Evolutionary conservation across 208 protist genomes (phyloP).

Genomic region (Phytomonas francai): DNA sequence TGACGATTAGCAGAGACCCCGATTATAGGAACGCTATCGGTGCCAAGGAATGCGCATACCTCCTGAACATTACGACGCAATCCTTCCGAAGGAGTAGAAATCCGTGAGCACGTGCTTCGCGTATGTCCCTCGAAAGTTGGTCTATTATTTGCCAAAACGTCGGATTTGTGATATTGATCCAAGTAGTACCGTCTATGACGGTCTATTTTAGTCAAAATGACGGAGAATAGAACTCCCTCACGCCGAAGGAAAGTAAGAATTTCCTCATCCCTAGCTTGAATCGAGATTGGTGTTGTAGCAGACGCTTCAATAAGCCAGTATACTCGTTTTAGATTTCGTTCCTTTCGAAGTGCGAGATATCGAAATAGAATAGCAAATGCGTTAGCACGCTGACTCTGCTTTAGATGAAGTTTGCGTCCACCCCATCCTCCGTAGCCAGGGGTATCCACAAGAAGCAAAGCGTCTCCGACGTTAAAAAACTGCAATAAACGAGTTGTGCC

Average conservation of each 20-base stretch:
- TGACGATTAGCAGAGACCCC: conserved; percentile 51
- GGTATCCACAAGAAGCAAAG: conserved; percentile 77
- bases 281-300: conserved; percentile 21
- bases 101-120: neutral
- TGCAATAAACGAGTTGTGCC: conserved; percentile 75
- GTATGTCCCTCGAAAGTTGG: neutral
- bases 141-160: conserved; percentile 22
- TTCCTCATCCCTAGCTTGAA: conserved; percentile 75
- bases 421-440: conserved; percentile 85
- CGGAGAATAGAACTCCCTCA: conserved; percentile 73
- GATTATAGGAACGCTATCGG: conserved; percentile 56
- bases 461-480: conserved; percentile 89
- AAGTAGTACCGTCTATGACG: conserved; percentile 40
- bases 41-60: conserved; percentile 65
- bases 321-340: conserved; percentile 65
- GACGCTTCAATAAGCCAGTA: conserved; percentile 82
- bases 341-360: conserved; percentile 76
- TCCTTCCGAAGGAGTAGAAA: conserved; percentile 21
- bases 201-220: conserved; percentile 83
- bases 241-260: conserved; percentile 53
- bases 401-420: conserved; percentile 31
- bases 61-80: conserved; percentile 47
- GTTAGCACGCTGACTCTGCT: conserved; percentile 35
- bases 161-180: conserved; percentile 15
- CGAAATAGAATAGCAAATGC: conserved; percentile 80